Percentiles rank a stretch among this genome's conserved stretches.
Conservation (phyloP, 208 protist species). For the Naegleria gruberi region DNA sequence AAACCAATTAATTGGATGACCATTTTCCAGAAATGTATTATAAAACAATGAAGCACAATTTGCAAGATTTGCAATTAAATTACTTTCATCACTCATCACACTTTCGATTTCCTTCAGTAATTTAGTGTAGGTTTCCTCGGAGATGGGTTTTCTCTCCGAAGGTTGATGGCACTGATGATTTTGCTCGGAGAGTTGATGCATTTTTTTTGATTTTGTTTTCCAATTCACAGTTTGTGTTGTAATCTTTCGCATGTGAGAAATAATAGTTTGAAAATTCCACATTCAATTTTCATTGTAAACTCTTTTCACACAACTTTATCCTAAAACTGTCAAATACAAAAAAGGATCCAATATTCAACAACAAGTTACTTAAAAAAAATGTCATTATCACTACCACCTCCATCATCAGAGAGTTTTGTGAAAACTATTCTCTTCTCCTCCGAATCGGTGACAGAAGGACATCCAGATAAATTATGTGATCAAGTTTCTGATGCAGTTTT, state of each 20-base stretch:
- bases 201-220: background rate
- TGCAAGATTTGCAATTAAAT: background rate
- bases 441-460: conserved; percentile 97
- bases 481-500: conserved; percentile 98
- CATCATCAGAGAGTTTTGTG: too few species aligned
- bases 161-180: background rate
- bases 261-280: too few species aligned
- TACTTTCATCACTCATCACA: background rate
- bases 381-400: too few species aligned
- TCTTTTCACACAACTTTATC: too few species aligned
- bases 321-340: too few species aligned
- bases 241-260: too few species aligned
- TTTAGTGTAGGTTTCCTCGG: background rate
- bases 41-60: conserved; percentile 6
- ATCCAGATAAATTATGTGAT: conserved; percentile 99
- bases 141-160: background rate
- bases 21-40: background rate
- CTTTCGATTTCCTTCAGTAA: background rate
- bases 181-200: background rate
- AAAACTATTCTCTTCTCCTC: conserved; percentile 97
- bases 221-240: too few species aligned
- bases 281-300: too few species aligned
- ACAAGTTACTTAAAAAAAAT: too few species aligned
- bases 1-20: conserved; percentile 14
- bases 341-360: too few species aligned